These are phyloP conservation scores for Cucumis melo DNA, from an alignment of 306 rosid species.

Conservation along the genomic window DNA sequence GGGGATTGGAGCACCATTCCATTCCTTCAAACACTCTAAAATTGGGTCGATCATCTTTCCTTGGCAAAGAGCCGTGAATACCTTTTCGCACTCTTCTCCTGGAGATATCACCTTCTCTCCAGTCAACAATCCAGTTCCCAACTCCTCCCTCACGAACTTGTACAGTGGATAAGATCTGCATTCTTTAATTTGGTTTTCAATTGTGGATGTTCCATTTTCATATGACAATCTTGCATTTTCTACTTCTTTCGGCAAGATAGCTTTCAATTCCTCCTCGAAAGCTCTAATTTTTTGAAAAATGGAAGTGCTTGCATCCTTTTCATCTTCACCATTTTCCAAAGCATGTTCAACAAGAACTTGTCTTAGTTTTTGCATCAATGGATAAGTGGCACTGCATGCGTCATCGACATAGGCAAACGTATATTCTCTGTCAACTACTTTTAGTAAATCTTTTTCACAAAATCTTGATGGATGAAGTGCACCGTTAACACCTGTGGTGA, in stretches of 20 bases:
- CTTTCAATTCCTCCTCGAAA: constrained; percentile 62
- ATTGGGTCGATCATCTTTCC: constrained; percentile 77
- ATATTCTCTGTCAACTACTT: constrained; percentile 61
- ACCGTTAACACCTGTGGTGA: constrained; percentile 54
- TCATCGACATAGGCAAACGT: constrained; percentile 61
- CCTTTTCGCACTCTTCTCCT: constrained; percentile 69
- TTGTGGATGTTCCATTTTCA: constrained; percentile 34
- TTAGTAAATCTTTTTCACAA: constrained; percentile 70
- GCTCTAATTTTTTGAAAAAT: constrained; percentile 68
- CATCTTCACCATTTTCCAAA: constrained; percentile 34
- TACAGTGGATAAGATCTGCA: constrained; percentile 82
- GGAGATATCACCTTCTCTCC: constrained; percentile 65
- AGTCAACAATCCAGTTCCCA: constrained; percentile 39
- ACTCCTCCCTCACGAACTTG: constrained; percentile 62
- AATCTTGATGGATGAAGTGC: constrained; percentile 78
- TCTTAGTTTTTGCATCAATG: constrained; percentile 75
- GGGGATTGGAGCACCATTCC: constrained; percentile 89
- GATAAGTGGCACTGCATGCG: constrained; percentile 63
- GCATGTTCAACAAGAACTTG: constrained; percentile 72
- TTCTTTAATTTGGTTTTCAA: constrained; percentile 49
- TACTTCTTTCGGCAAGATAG: constrained; percentile 63
- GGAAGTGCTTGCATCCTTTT: constrained; percentile 50
- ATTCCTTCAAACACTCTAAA: constrained; percentile 51
- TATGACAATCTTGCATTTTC: constrained; percentile 39
- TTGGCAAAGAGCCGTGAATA: constrained; percentile 65